These are phyloP conservation scores for Fusarium piperis DNA, from an alignment of 2,329 filamentous ascomycete genomes.

Conservation along the genomic window DNA sequence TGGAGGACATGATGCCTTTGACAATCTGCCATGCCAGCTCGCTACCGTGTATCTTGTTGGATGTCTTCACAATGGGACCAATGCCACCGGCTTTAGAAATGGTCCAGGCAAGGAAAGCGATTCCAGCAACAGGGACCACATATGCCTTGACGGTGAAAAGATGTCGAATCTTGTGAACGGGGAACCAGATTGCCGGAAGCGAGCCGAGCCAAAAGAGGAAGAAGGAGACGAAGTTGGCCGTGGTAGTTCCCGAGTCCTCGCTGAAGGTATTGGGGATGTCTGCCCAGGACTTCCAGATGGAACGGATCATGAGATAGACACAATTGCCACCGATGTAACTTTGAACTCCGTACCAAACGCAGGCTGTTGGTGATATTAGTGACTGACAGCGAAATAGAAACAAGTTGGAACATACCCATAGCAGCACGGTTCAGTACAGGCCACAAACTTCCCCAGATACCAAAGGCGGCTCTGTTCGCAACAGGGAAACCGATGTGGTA, in stretches of 20 bases:
- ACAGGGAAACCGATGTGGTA: slow-evolving; percentile 94
- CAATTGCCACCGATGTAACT: slow-evolving; percentile 86
- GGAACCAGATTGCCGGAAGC: slow-evolving; percentile 87
- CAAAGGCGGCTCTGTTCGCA: slow-evolving; percentile 79
- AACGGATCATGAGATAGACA: slow-evolving; percentile 86
- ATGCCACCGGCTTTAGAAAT: slow-evolving; percentile 83
- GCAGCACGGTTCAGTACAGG: slow-evolving; percentile 89
- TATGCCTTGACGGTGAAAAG: slow-evolving; percentile 91
- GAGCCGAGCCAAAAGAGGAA: slow-evolving; percentile 87
- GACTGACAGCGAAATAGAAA: background rate
- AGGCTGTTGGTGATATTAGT: slow-evolving; percentile 58
- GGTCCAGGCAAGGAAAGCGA: slow-evolving; percentile 89
- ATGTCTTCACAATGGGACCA: slow-evolving; percentile 82
- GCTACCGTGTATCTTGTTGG: slow-evolving; percentile 70
- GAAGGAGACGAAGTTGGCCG: slow-evolving; percentile 81
- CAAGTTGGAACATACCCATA: slow-evolving; percentile 62
- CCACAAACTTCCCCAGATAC: slow-evolving; percentile 90
- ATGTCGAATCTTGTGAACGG: slow-evolving; percentile 87
- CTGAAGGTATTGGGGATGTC: slow-evolving; percentile 75
- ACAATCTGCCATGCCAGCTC: slow-evolving; percentile 84
- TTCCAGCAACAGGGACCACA: slow-evolving; percentile 82
- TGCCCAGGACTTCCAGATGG: slow-evolving; percentile 80
- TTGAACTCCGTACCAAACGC: slow-evolving; percentile 89
- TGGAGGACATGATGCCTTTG: slow-evolving; percentile 86
- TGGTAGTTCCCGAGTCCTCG: slow-evolving; percentile 73